Evolutionary conservation across 345 rosid genomes (phyloP), one percentile per base, ranked within the genome.

Genomic region (Raphanus raphanistrum): DNA sequence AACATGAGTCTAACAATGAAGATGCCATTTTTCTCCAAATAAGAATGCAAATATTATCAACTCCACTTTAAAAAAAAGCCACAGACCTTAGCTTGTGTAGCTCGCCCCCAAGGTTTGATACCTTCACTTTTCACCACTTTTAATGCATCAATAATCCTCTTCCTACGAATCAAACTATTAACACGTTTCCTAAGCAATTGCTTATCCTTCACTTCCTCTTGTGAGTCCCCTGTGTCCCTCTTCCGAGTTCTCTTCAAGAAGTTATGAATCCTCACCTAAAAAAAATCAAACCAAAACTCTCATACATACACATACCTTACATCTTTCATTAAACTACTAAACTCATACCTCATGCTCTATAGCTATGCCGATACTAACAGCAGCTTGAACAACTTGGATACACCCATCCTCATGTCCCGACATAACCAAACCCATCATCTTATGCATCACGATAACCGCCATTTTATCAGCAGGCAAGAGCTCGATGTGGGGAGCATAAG

Each of bases 371-470:
- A 94, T 88, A 36, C 88, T 86, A 5, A 89, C 86, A 31, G 97
- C 97, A 70, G 97, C 98, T 79, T 92, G 93, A 74, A 92, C 92
- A 82, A 94, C 90, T 66, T 81, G 89, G 29, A 92, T 87, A 82
- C 87, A 92, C 25, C 95, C 91, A 72, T 86, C 87, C 63, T 84
- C 88, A 57, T 84, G 86, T 1, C 84, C 90, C 2, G 85, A 84
- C 97, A 88, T 90, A 70, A 90, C 69, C 83, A 94, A 74, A 31
- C 84, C 90, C 95, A 94, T 88, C 92, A 92, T 88, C 88, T 92
- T 94, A 71, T 94, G 97, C 98, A 94, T 94, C 58, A 90, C 90
- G 77, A 94, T 90, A 50, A 94, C 83, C 0, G 97, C 98, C 95
- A 94, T 90, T 80, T 92, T 94, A 80, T 94, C 98, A 4, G 95